Percentiles rank a stretch among this genome's conserved stretches.
These are phyloP conservation scores for Pseudonitzschia multiseries DNA, from an alignment of 108 stramenopile genomes.

Conservation along the genomic window DNA sequence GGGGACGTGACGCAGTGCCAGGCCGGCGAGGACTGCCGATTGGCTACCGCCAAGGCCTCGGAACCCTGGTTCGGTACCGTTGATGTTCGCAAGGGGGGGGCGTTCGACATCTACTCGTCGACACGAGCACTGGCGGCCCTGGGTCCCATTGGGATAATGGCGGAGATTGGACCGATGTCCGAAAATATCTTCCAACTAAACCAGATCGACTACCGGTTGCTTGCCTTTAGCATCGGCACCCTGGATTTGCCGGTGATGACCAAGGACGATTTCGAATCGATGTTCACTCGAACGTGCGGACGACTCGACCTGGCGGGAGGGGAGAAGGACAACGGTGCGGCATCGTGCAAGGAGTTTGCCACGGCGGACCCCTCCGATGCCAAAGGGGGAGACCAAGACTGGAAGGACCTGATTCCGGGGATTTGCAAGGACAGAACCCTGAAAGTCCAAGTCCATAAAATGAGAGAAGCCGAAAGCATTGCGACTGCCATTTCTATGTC, in stretches of 20 bases:
- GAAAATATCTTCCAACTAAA: not conserved
- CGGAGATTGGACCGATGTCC: slow-evolving; percentile 11
- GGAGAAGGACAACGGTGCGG: not conserved
- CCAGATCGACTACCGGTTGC: slow-evolving; percentile 23
- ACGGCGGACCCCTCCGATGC: not conserved
- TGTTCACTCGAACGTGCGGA: not conserved
- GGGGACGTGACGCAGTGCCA: slow-evolving; percentile 29
- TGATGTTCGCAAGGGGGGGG: slow-evolving; percentile 18
- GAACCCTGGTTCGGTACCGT: slow-evolving; percentile 31
- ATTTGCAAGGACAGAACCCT: slow-evolving; percentile 4
- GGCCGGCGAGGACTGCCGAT: slow-evolving; percentile 7
- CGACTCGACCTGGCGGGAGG: not conserved
- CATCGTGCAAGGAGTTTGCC: not conserved
- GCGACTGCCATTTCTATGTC: slow-evolving; percentile 10
- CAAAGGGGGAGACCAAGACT: not conserved
- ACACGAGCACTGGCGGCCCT: not conserved
- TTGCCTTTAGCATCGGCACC: slow-evolving; percentile 31
- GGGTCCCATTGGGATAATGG: slow-evolving; percentile 23
- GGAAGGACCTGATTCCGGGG: not conserved
- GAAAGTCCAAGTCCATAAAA: not conserved
- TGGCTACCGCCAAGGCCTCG: not conserved
- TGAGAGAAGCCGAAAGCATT: not conserved
- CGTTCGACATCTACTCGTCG: not conserved
- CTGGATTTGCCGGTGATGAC: not conserved
- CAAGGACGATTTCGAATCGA: not conserved